These are phyloP conservation scores for Trifolium pratense DNA, from an alignment of 306 rosid genomes.

Conservation along the genomic window DNA sequence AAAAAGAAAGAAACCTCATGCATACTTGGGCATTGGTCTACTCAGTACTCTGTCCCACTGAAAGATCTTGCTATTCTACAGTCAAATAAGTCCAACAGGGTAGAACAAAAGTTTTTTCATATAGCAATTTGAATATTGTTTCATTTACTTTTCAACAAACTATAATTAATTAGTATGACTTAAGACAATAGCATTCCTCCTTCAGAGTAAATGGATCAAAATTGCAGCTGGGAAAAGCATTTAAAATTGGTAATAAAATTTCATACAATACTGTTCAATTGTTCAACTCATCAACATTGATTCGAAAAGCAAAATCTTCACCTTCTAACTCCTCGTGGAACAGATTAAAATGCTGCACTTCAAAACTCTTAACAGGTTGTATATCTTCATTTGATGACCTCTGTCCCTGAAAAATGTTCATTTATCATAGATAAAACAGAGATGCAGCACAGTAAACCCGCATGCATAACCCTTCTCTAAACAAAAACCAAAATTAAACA, in stretches of 20 bases:
- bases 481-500: conserved; percentile 24
- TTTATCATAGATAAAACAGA: conserved; percentile 20
- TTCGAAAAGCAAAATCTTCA: conserved; percentile 80
- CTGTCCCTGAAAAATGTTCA: conserved; percentile 63
- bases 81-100: neutral
- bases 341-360: conserved; percentile 54
- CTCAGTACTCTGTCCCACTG: neutral
- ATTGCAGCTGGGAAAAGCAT: conserved; percentile 10
- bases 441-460: conserved; percentile 21
- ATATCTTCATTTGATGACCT: conserved; percentile 46
- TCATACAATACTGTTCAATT: conserved; percentile 33
- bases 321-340: conserved; percentile 84
- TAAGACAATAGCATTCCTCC: conserved; percentile 6
- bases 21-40: neutral
- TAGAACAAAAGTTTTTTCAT: neutral
- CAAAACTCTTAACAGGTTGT: conserved; percentile 50
- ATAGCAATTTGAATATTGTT: neutral
- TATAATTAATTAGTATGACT: conserved; percentile 1
- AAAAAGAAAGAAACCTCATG: neutral
- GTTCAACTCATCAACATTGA: conserved; percentile 73
- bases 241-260: conserved; percentile 31
- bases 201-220: conserved; percentile 15
- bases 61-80: neutral
- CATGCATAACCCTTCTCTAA: conserved; percentile 22
- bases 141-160: neutral